Evolutionary conservation across 2,329 filamentous ascomycete genomes (phyloP).

Genomic region (Trichoderma sp.): DNA sequence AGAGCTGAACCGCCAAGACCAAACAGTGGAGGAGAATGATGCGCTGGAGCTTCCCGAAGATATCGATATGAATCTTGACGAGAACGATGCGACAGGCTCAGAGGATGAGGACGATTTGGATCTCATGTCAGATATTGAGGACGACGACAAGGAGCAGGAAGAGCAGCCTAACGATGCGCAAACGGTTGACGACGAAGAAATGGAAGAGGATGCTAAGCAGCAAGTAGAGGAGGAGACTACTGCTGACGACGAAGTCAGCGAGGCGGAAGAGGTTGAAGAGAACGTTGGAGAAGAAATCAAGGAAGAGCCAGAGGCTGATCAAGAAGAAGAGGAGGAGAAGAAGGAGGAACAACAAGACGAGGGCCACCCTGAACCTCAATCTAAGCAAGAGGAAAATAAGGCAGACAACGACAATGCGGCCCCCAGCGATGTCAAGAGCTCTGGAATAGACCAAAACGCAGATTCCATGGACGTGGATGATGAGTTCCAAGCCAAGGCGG

Average conservation of each 20-base stretch:
- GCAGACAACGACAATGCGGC: constrained; percentile 63
- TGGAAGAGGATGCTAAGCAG: constrained; percentile 41
- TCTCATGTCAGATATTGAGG: constrained; percentile 57
- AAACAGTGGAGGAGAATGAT: constrained; percentile 79
- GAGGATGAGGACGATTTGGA: constrained; percentile 61
- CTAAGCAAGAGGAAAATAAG: constrained; percentile 50
- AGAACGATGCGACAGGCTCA: constrained; percentile 58
- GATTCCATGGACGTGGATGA: constrained; percentile 64
- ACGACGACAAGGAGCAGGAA: constrained; percentile 43
- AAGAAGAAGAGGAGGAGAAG: constrained; percentile 58
- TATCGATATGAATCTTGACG: constrained; percentile 80
- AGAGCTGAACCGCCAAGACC: constrained; percentile 63
- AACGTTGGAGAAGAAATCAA: constrained; percentile 47
- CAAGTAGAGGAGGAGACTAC: constrained; percentile 42
- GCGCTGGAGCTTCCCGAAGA: constrained; percentile 84
- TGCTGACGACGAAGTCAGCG: constrained; percentile 59
- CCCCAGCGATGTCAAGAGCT: constrained; percentile 63
- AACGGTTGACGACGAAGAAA: constrained; percentile 41
- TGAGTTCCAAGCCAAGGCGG: constrained; percentile 59
- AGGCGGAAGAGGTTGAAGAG: constrained; percentile 56
- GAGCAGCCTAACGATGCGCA: constrained; percentile 43
- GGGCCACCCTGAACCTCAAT: constrained; percentile 47
- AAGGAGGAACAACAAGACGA: constrained; percentile 48
- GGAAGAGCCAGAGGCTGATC: constrained; percentile 43
- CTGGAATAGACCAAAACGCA: constrained; percentile 66